A percentile compares a stretch with the other conserved stretches of the same genome.
phyloP scores from a whole-genome alignment of 2,329 filamentous ascomycete species.

The Ceratocystis colombiana region DNA sequence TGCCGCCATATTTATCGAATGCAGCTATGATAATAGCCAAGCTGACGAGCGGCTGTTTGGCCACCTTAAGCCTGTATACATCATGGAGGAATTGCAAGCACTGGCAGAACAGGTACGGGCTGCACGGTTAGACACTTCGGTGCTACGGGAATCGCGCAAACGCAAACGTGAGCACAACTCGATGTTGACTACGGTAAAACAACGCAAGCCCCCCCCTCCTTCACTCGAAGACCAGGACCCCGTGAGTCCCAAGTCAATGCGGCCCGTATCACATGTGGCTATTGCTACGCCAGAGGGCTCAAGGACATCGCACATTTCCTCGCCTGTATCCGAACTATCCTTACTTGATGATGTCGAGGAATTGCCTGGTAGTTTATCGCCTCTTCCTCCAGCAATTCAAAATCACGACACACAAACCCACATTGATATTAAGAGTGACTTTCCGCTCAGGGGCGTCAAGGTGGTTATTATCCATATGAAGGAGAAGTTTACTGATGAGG shows the following conservation, averaged over 20 bases:
- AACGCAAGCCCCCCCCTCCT: conserved; percentile 24
- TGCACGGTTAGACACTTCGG: conserved; percentile 33
- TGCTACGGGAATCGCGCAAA: conserved; percentile 43
- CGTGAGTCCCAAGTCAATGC: conserved; percentile 44
- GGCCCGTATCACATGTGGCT: conserved; percentile 27
- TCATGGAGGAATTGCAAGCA: conserved; percentile 65
- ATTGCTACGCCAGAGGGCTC: conserved; percentile 25
- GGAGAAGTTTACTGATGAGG: conserved; percentile 66
- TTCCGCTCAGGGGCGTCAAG: conserved; percentile 59
- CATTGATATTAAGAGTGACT: conserved; percentile 26
- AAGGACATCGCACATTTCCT: conserved; percentile 21
- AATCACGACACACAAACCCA: conserved; percentile 29
- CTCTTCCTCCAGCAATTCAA: conserved; percentile 41
- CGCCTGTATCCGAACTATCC: conserved; percentile 6
- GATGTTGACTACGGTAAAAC: conserved; percentile 26
- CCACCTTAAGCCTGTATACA: conserved; percentile 72
- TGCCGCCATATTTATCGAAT: conserved; percentile 85
- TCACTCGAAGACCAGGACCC: conserved; percentile 35
- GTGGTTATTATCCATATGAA: conserved; percentile 92
- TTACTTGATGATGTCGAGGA: conserved; percentile 24
- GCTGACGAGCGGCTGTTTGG: conserved; percentile 72
- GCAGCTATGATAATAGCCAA: conserved; percentile 77
- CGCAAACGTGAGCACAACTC: conserved; percentile 46
- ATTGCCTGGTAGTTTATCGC: conserved; percentile 35
- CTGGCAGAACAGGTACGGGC: conserved; percentile 63